These are phyloP conservation scores for Aurinia saxatilis DNA, from an alignment of 345 rosid species.

Conservation along the genomic window DNA sequence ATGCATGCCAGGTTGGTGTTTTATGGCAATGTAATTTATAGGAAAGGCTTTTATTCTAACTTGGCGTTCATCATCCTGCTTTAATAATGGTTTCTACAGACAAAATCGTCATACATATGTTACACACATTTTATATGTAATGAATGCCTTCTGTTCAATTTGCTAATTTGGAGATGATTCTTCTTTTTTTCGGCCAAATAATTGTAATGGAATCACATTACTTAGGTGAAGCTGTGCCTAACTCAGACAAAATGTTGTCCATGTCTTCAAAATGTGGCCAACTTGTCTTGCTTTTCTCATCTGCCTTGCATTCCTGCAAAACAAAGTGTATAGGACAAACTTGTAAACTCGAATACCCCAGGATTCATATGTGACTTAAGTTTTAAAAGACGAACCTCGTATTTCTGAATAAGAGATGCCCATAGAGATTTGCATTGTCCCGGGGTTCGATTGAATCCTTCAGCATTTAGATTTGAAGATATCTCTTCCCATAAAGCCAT, in stretches of 20 bases:
- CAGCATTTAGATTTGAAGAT: slow-evolving; percentile 46
- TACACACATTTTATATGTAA: neutral
- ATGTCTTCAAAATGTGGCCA: slow-evolving; percentile 86
- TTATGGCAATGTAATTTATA: too few species aligned
- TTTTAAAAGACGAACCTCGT: slow-evolving; percentile 47
- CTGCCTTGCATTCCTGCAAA: slow-evolving; percentile 58
- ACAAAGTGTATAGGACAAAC: neutral
- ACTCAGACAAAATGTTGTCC: slow-evolving; percentile 48
- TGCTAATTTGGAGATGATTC: neutral
- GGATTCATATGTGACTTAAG: neutral
- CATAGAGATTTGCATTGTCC: slow-evolving; percentile 90
- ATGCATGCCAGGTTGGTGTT: too few species aligned
- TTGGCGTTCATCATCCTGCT: neutral
- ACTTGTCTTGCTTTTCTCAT: slow-evolving; percentile 26
- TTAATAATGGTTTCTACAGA: slow-evolving; percentile 16
- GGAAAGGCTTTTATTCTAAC: neutral
- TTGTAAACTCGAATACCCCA: neutral
- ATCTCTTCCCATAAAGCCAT: slow-evolving; percentile 97
- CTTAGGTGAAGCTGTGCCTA: slow-evolving; percentile 28
- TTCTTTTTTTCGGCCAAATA: neutral
- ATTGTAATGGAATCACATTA: neutral
- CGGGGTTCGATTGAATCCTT: slow-evolving; percentile 65
- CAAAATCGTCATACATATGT: slow-evolving; percentile 7
- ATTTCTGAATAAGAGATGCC: slow-evolving; percentile 82
- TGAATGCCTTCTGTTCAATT: slow-evolving; percentile 1